Percentiles rank a stretch among this genome's conserved stretches.
Conservation (phyloP, 495 filamentous ascomycete genomes). For the Astrocystis sublimbata region DNA sequence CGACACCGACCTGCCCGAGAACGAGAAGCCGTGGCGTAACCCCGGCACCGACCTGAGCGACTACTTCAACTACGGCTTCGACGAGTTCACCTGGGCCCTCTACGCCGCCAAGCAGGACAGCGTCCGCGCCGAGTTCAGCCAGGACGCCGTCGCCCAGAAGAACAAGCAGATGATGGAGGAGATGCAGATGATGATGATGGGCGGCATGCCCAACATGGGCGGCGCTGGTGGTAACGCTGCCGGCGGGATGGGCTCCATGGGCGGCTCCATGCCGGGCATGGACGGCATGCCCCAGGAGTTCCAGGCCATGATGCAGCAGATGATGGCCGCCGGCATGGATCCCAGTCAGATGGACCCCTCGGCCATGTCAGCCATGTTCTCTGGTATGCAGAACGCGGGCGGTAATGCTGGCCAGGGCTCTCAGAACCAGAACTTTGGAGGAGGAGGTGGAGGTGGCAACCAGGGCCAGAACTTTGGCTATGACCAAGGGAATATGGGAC, state of each 20-base stretch:
- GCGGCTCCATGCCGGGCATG: conserved; percentile 69
- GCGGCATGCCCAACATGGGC: conserved; percentile 66
- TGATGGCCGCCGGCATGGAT: conserved; percentile 84
- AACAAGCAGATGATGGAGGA: conserved; percentile 87
- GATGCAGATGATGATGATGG: conserved; percentile 84
- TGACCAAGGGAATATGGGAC: conserved; percentile 55
- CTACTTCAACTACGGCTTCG: conserved; percentile 99
- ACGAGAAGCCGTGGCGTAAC: conserved; percentile 92
- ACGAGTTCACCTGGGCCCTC: conserved; percentile 97
- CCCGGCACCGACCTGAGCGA: conserved; percentile 94
- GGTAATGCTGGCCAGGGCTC: conserved; percentile 41
- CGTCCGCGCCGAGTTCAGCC: conserved; percentile 65
- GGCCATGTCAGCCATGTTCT: conserved; percentile 52
- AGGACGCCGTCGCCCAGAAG: conserved; percentile 59
- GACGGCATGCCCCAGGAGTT: conserved; percentile 73
- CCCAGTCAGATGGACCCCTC: conserved; percentile 72
- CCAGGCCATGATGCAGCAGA: conserved; percentile 77
- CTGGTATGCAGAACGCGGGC: conserved; percentile 44
- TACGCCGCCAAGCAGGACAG: conserved; percentile 88
- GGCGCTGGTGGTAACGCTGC: too few relatives aligned
- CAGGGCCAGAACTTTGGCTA: conserved; percentile 59
- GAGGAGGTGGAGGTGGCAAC: conserved; percentile 44
- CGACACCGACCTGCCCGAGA: conserved; percentile 72
- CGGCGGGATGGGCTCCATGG: conserved; percentile 55
- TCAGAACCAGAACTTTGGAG: conserved; percentile 49